Evolutionary conservation across 139 green algal species (phyloP).

Genomic region (Chlorella sp.): DNA sequence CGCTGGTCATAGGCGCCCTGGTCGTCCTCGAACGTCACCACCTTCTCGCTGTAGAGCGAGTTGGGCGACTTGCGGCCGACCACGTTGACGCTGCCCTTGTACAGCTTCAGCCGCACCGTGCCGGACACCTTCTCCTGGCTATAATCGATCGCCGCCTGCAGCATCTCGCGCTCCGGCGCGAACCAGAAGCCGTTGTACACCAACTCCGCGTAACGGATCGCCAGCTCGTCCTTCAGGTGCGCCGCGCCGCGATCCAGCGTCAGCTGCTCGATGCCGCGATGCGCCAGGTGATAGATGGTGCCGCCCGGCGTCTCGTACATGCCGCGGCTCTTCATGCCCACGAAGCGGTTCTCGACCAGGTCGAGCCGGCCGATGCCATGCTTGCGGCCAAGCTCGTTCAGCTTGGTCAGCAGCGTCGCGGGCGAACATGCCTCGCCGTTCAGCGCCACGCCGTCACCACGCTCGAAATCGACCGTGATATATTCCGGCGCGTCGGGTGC

Average conservation of each 20-base stretch:
- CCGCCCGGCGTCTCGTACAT: constrained; percentile 99
- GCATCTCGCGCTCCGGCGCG: constrained; percentile 81
- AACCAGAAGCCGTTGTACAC: constrained; percentile 91
- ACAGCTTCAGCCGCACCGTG: constrained; percentile 91
- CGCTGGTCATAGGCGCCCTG: constrained; percentile 91
- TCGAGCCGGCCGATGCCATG: constrained; percentile 87
- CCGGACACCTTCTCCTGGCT: constrained; percentile 82
- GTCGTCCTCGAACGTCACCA: constrained; percentile 97
- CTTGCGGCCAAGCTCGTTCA: constrained; percentile 92
- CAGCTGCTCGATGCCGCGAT: constrained; percentile 91
- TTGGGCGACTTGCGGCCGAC: constrained; percentile 75
- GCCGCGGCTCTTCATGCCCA: constrained; percentile 94
- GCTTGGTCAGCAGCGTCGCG: constrained; percentile 87
- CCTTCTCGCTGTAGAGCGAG: constrained; percentile 87
- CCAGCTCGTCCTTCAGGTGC: constrained; percentile 91
- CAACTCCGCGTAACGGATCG: constrained; percentile 88
- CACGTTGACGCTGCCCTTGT: constrained; percentile 89
- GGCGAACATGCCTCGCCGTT: constrained; percentile 89
- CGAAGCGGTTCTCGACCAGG: constrained; percentile 99
- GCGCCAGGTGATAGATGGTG: constrained; percentile 90
- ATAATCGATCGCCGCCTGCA: constrained; percentile 84
- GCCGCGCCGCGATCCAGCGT: constrained; percentile 90
- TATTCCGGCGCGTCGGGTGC: constrained; percentile 35
- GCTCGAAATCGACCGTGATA: too few species aligned
- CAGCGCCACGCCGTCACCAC: constrained; percentile 95